A percentile compares a stretch with the other conserved stretches of the same genome.
These are phyloP conservation scores for Prunus kanzakura DNA, from an alignment of 306 rosid genomes.

Conservation along the genomic window DNA sequence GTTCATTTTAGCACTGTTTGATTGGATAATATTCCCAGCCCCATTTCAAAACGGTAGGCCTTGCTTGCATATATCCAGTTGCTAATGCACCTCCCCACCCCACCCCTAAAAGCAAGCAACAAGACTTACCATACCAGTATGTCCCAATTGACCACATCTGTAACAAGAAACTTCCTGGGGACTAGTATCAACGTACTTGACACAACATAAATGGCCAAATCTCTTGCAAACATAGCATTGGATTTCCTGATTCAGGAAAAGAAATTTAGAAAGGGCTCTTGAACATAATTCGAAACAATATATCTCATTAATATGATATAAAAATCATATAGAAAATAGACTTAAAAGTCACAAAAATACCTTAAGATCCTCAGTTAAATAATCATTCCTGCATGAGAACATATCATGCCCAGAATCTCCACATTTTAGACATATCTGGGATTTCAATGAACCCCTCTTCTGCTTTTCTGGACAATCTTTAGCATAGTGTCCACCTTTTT, in stretches of 20 bases:
- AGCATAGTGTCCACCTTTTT: constrained; percentile 75
- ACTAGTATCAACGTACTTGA: constrained; percentile 28
- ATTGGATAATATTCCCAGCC: background rate
- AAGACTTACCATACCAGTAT: constrained; percentile 82
- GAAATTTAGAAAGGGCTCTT: background rate
- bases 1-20: background rate
- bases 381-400: constrained; percentile 63
- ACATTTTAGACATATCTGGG: constrained; percentile 70
- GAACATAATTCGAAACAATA: constrained; percentile 11
- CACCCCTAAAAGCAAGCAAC: background rate
- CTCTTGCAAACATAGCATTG: constrained; percentile 75
- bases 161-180: constrained; percentile 68
- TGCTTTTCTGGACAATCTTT: constrained; percentile 83
- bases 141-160: constrained; percentile 82
- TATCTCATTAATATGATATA: background rate
- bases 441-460: constrained; percentile 23
- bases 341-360: constrained; percentile 31
- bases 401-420: constrained; percentile 88
- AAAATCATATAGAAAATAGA: background rate
- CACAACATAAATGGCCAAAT: constrained; percentile 88
- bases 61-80: background rate
- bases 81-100: background rate
- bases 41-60: background rate
- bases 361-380: constrained; percentile 70
- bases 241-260: constrained; percentile 47